These are phyloP conservation scores for Neonothopanus nambi DNA, from an alignment of 1,284 basidiomycete genomes.

Conservation along the genomic window DNA sequence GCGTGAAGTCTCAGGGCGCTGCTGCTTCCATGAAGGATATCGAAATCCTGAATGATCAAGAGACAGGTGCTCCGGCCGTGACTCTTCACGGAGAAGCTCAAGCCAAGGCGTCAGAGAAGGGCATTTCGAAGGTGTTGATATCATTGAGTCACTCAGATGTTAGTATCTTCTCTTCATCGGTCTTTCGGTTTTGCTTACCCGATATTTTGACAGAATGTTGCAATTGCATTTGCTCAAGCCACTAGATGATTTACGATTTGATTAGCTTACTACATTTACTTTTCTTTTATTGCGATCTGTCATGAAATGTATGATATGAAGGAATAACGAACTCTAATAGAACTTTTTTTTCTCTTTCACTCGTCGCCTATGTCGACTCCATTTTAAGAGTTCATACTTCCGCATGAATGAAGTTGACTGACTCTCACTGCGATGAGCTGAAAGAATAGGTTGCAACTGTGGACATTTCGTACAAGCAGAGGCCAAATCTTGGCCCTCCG, in stretches of 20 bases:
- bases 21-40: conserved; percentile 95
- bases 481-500: too few relatives aligned
- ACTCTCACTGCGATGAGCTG: too few relatives aligned
- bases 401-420: too few relatives aligned
- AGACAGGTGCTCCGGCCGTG: conserved; percentile 71
- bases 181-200: conserved; percentile 20
- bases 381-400: too few relatives aligned
- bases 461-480: too few relatives aligned
- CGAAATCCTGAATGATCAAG: conserved; percentile 81
- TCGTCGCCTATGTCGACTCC: too few relatives aligned
- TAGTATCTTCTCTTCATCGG: conserved; percentile 28
- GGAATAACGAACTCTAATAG: too few relatives aligned
- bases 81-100: conserved; percentile 83
- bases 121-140: conserved; percentile 75
- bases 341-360: too few relatives aligned
- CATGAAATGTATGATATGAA: too few relatives aligned
- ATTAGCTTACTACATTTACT: too few relatives aligned
- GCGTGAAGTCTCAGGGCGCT: conserved; percentile 88
- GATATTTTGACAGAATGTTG: conserved; percentile 55
- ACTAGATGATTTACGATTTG: conserved; percentile 28
- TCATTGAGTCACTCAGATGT: conserved; percentile 93
- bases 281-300: not conserved
- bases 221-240: conserved; percentile 82
- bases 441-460: too few relatives aligned
- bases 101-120: conserved; percentile 71